These are phyloP conservation scores for Pistacia vera DNA, from an alignment of 345 rosid genomes.

Conservation along the genomic window DNA sequence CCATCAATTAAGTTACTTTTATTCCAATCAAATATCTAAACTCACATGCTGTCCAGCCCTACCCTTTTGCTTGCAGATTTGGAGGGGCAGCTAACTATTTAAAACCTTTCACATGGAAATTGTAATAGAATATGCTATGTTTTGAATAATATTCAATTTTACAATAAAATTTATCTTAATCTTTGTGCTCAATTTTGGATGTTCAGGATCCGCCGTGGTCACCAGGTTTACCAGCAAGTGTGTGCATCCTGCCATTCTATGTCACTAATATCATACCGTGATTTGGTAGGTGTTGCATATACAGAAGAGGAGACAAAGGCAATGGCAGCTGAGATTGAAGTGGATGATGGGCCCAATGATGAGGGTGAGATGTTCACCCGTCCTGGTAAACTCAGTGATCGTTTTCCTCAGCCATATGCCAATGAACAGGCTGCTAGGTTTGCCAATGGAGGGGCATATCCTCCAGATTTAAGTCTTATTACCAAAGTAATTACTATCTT, in stretches of 20 bases:
- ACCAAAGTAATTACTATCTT: conserved; percentile 69
- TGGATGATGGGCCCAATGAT: conserved; percentile 98
- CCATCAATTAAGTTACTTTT: neutral
- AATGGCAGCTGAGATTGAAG: conserved; percentile 99
- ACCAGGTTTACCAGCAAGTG: conserved; percentile 95
- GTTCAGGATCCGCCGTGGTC: conserved; percentile 98
- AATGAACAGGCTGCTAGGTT: conserved; percentile 98
- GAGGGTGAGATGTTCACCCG: conserved; percentile 99
- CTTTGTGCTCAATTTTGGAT: conserved; percentile 25
- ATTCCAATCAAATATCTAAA: neutral
- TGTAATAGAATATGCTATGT: neutral
- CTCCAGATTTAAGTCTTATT: conserved; percentile 98
- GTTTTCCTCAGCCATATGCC: conserved; percentile 85
- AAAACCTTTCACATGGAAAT: neutral
- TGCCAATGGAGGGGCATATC: conserved; percentile 99
- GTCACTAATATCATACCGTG: conserved; percentile 95
- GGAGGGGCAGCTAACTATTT: conserved; percentile 6
- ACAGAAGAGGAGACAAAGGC: conserved; percentile 98
- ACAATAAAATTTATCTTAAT: neutral
- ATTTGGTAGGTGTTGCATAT: conserved; percentile 95
- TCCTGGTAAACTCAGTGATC: conserved; percentile 98
- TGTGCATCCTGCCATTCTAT: conserved; percentile 99
- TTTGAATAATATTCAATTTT: conserved; percentile 1
- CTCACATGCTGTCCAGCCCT: neutral
- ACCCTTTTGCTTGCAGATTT: neutral